Evolutionary conservation across 768 basidiomycete species (phyloP), one percentile per base, ranked within the genome.

Genomic region (Leccinum aurantiacum): DNA sequence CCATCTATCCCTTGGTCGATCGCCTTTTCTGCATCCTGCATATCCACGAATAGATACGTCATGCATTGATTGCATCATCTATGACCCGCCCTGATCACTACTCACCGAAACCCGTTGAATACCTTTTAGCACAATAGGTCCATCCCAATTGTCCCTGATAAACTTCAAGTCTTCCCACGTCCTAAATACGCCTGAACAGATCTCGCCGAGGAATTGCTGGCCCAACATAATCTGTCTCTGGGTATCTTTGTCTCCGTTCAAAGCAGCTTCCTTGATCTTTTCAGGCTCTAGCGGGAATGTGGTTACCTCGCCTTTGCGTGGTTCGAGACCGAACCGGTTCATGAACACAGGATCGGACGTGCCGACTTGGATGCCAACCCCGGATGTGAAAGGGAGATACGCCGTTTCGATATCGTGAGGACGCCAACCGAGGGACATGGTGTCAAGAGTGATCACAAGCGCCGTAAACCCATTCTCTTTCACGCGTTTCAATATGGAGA

Each of bases 401-500:
- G 83, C 77, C 3, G 72, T 79, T 53, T 83, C 79, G 56, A 93
- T 76, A 67, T 93, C 90, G 70, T 88, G 85, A 4, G 89, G 89
- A 3, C 89, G 84, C 88, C 88, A 92, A 24, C 89, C 90, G 33
- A 91, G 71, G 0, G 75, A 56, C 80, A 86, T 85, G 1, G 89
- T 88, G 71, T 93, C 91, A 13, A 92, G 78, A 0, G 91, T 92
- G 63, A 93, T 79, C n/a, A 93, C 83, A 37, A 93, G 84, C 14
- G 85, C 83, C 4, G 76, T 82, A 74, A 84, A 93, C 15, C 87
- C 87, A 56, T 74, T 83, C 1, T 75, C 78, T 70, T 90, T 89
- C 11, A 84, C 87, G 3, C 91, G 84, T 13, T 76, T 74, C 24
- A 93, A 80, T 25, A 92, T 55, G 22, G 89, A 91, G 35, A 86